phyloP scores from a whole-genome alignment of 177 flowering plant species.

The Tripterygium wilfordii region DNA sequence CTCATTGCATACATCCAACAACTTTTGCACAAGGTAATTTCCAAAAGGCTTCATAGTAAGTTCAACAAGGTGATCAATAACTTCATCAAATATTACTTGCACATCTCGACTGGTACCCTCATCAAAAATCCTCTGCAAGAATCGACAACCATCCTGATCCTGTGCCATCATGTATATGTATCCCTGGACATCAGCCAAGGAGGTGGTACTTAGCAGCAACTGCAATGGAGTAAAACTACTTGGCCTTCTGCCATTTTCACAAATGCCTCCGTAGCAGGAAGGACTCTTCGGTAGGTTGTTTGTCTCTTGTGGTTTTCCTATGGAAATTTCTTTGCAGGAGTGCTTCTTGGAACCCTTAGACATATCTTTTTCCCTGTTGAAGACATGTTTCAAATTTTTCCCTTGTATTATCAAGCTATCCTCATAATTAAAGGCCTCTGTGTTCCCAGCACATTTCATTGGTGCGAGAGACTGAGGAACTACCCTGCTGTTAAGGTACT shows the following conservation, averaged over 20 bases:
- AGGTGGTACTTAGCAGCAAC: conserved; percentile 23
- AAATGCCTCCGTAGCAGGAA: conserved; percentile 5
- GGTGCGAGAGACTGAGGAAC: conserved; percentile 10
- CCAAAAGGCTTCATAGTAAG: conserved; percentile 85
- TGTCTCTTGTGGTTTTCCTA: conserved; percentile 13
- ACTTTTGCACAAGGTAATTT: conserved; percentile 81
- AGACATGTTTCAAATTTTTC: conserved; percentile 15
- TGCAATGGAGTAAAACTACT: conserved; percentile 11
- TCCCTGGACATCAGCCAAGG: conserved; percentile 41
- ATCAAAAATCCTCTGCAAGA: conserved; percentile 59
- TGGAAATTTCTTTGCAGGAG: conserved; percentile 7
- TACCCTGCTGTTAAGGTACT: no score
- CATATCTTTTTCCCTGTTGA: conserved; percentile 11
- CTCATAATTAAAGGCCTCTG: conserved; percentile 27
- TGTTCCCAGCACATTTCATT: conserved; percentile 1
- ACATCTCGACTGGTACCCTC: conserved; percentile 48
- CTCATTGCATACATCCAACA: conserved; percentile 70
- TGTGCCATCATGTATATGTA: conserved; percentile 50
- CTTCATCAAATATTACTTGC: conserved; percentile 49
- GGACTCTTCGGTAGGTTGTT: conserved; percentile 14
- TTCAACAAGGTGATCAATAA: conserved; percentile 54
- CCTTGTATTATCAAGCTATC: conserved; percentile 40
- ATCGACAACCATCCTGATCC: conserved; percentile 80
- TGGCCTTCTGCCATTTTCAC: conserved; percentile 17
- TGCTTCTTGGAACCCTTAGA: conserved; percentile 12